Evolutionary conservation across 495 filamentous ascomycete species (phyloP).

Genomic region (Letharia columbiana): DNA sequence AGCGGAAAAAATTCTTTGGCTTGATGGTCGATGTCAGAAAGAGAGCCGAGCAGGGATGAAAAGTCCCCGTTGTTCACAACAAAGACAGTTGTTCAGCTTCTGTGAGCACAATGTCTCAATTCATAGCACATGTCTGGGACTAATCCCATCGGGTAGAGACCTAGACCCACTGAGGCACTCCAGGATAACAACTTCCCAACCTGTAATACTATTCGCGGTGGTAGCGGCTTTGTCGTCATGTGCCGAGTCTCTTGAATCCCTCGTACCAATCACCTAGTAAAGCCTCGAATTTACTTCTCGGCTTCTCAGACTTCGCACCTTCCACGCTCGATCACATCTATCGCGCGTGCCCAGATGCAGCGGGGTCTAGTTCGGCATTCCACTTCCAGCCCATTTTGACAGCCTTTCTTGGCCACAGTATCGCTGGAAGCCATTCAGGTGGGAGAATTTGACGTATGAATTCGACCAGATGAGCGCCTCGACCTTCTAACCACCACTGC

Average conservation of each 20-base stretch:
- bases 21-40: neutral
- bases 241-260: too few species aligned
- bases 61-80: neutral
- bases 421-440: conserved; percentile 26
- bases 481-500: conserved; percentile 35
- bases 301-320: too few species aligned
- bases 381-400: neutral
- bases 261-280: too few species aligned
- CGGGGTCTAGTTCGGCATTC: neutral
- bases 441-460: conserved; percentile 28
- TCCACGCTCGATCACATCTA: too few species aligned
- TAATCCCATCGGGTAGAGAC: too few species aligned
- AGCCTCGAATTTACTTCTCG: too few species aligned
- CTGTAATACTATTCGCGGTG: too few species aligned
- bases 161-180: too few species aligned
- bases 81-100: neutral
- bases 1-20: neutral
- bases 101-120: neutral
- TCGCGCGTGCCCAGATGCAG: too few species aligned
- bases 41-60: neutral
- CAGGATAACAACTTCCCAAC: too few species aligned
- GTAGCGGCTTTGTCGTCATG: too few species aligned
- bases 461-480: conserved; percentile 34
- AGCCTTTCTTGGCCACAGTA: conserved; percentile 28
- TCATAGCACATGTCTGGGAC: neutral